Base-by-base conservation (phyloP, 192 early-diverging fungal genomes). In the Obelidium mucronatum region DNA sequence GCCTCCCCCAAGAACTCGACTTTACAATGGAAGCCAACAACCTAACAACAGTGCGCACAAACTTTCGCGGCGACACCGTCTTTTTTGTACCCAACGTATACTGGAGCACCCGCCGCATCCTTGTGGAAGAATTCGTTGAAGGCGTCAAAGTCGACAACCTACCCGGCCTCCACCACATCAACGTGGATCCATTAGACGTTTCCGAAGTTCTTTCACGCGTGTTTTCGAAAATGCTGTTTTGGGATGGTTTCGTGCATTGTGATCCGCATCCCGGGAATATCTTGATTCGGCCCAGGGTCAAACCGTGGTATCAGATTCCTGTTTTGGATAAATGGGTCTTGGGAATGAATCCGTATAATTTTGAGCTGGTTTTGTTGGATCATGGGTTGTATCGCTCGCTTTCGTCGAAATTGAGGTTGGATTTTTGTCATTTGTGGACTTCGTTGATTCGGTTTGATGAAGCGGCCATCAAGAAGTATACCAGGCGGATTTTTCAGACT, bases 231-330 rank as follows among this genome's bases (percentile, higher is more conserved):
- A 98, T 98, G 96, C 94, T 96, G 11, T 96, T 92, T 77, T 82
- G 92, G 13, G 88, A 94, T 63, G 93, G 93, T 2, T 82, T 88
- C 74, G 76, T 88, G 15, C 96, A 98, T 81, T 96, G 94, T 76
- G 96, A 98, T 79, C 95, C 95, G 35, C 96, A 98, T 79, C 94
- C 96, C 17, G 96, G 96, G 8, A 97, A 97, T 81, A 0, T 91
- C 82, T 8, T 87, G 82, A 51, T 82, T 83, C 73, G 81, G 8
- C 75, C 81, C 15, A 52, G 70, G 3, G 44, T 71, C 28, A 44
- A 61, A 34, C 40, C 73, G 28, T 67, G 74, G 40, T 79, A 67
- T 19, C 48, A 60, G 30, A 67, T 83, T 35, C 78, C 78, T 34
- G n/a, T 77, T 34, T 39, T 82, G 65, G 2, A 28, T 53, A 59